Percentiles rank a stretch among this genome's conserved stretches.
Evolutionary conservation across 2,329 filamentous ascomycete genomes (phyloP).

Genomic region (Colletotrichum sp.): DNA sequence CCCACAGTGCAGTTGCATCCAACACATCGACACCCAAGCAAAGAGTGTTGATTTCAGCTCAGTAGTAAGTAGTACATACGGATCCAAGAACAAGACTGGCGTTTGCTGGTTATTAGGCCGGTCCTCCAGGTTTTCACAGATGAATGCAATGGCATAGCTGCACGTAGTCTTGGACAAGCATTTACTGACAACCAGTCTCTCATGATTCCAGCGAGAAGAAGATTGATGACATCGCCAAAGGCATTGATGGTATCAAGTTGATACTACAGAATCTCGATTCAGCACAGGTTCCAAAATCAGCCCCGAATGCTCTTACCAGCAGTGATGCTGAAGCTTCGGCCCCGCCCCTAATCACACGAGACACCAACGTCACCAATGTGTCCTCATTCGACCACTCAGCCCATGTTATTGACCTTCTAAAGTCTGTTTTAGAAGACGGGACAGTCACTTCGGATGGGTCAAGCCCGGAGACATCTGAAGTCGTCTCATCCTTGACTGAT

Average conservation of each 20-base stretch:
- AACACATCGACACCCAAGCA: constrained; percentile 30
- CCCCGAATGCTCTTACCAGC: too few species aligned
- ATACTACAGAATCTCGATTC: neutral
- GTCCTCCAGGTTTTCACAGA: neutral
- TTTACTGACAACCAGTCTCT: neutral
- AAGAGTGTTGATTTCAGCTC: constrained; percentile 38
- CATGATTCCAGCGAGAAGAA: neutral
- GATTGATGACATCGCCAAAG: neutral
- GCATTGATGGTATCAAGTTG: neutral
- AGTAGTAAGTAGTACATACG: constrained; percentile 33
- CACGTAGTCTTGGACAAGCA: neutral
- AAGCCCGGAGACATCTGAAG: neutral
- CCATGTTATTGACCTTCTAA: constrained; percentile 39
- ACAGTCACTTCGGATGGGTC: neutral
- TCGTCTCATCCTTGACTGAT: neutral
- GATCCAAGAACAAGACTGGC: neutral
- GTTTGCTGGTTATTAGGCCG: neutral
- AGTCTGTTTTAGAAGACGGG: neutral
- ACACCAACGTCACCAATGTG: neutral
- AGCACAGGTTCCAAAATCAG: neutral
- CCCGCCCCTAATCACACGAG: neutral
- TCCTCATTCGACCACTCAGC: constrained; percentile 34
- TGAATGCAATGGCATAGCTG: neutral
- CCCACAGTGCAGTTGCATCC: constrained; percentile 32
- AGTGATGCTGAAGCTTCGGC: neutral